Conservation (phyloP, 2,329 filamentous ascomycete species). For the Xylariaceae sp. region DNA sequence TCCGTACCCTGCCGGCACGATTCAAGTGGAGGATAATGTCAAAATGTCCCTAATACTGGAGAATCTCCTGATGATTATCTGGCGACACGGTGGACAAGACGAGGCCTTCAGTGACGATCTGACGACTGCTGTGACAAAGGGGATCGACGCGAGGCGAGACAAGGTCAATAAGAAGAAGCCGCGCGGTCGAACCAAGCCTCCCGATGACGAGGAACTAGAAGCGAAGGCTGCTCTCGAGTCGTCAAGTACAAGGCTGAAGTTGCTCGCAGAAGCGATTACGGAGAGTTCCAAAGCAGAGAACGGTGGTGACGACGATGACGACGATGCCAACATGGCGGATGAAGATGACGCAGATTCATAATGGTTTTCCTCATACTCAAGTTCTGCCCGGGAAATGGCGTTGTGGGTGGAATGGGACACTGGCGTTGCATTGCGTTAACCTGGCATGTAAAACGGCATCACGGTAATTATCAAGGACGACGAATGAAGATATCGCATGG, state of each 20-base stretch:
- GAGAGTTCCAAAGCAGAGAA: conserved; percentile 17
- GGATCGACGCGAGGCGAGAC: conserved; percentile 46
- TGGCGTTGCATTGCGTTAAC: not conserved
- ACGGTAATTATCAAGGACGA: not conserved
- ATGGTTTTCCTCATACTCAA: conserved; percentile 4
- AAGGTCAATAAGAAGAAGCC: conserved; percentile 43
- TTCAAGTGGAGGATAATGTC: conserved; percentile 62
- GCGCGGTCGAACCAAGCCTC: conserved; percentile 22
- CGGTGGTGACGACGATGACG: conserved; percentile 13
- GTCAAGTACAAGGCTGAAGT: conserved; percentile 42
- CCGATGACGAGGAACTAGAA: conserved; percentile 36
- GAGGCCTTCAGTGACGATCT: conserved; percentile 38
- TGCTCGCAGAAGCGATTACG: conserved; percentile 38
- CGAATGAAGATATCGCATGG: not conserved
- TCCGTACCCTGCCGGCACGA: conserved; percentile 59
- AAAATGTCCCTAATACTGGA: conserved; percentile 69
- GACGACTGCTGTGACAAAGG: conserved; percentile 40
- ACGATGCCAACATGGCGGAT: conserved; percentile 19
- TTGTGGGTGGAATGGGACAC: not conserved
- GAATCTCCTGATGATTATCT: conserved; percentile 54
- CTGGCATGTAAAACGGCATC: not conserved
- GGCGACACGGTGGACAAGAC: conserved; percentile 30
- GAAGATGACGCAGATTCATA: conserved; percentile 18
- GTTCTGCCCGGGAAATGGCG: not conserved
- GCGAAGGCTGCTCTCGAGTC: conserved; percentile 43